Evolutionary conservation across 257 asterid species (phyloP), one percentile per base, ranked within the genome.

Genomic region (Haberlea rhodopensis): DNA sequence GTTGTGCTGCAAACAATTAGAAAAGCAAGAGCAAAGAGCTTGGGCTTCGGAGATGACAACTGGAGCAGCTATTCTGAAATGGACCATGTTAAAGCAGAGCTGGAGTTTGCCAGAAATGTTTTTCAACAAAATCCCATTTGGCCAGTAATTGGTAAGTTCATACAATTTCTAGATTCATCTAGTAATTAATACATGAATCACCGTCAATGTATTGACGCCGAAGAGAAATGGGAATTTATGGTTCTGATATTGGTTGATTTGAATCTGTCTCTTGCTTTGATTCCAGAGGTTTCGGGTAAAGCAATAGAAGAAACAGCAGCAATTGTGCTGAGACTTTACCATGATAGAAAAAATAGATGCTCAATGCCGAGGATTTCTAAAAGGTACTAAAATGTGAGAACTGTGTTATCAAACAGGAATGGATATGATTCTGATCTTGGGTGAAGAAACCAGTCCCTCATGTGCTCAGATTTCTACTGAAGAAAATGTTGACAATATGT

Each of bases 251-350:
- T 65, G 15, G 22, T 18, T 69, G 49, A 53, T 53, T 72, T 15
- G 58, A 22, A 4, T 48, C 55, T 9, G 28, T 19, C 60, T 60
- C 48, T 76, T 75, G 70, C 23, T 59, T 64, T 75, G 75, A 32
- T 71, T 75, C 81, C 97, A 91, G 98, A 89, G 80, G 97, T 89
- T 62, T 79, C 96, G 1, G 90, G 91, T 18, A 92, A 79, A 77
- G 99, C 99, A 20, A 82, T 89, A n/a, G 99, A 92, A 77, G 99
- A 92, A 80, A 89, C 99, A 5, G n/a, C 96, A 10, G 97, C 96
- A 23, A 71, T 92, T 54, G 78, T 92, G n/a, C 80, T 92, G 69
- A 76, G 94, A 54, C 91, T 89, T 43, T 85, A 79, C 78, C 96
- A 92, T 45, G 99, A 92, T 71, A 71, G 97, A 51, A 89, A 89